Conservation (phyloP, 345 rosid species). For the Sonneratia caseolaris region DNA sequence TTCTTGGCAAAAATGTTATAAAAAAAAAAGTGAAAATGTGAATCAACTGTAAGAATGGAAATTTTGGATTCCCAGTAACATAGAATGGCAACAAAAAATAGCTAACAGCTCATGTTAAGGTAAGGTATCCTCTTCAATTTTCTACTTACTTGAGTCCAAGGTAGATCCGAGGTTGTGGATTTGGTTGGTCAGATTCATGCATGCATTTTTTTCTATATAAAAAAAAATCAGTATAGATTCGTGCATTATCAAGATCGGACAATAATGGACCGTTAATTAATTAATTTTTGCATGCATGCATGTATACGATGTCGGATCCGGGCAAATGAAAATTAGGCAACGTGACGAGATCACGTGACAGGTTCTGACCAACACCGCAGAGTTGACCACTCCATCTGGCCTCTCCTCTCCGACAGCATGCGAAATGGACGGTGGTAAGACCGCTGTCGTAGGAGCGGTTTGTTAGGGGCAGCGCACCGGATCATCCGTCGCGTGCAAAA, state of each 20-base stretch:
- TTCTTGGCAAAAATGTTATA: neutral
- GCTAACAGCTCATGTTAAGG: too few species aligned
- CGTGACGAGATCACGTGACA: slow-evolving; percentile 1
- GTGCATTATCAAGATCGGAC: neutral
- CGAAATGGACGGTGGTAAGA: slow-evolving; percentile 2
- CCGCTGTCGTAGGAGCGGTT: neutral
- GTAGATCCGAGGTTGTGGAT: neutral
- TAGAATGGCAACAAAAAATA: too few species aligned
- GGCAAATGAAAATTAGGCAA: neutral
- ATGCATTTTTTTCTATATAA: too few species aligned
- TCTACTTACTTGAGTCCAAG: neutral
- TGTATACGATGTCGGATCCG: neutral
- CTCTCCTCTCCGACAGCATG: neutral
- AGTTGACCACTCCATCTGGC: neutral
- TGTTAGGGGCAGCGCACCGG: neutral
- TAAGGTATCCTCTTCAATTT: neutral
- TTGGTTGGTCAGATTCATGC: neutral
- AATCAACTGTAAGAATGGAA: too few species aligned
- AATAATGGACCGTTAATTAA: neutral
- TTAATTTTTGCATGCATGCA: neutral
- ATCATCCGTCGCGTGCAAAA: slow-evolving; percentile 9
- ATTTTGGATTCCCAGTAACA: too few species aligned
- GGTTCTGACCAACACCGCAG: neutral
- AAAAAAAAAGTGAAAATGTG: too few species aligned
- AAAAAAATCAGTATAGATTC: too few species aligned